A percentile compares a stretch with the other conserved stretches of the same genome.
These are phyloP conservation scores for Metarhizium brunneum DNA, from an alignment of 2,329 filamentous ascomycete genomes.

Conservation along the genomic window DNA sequence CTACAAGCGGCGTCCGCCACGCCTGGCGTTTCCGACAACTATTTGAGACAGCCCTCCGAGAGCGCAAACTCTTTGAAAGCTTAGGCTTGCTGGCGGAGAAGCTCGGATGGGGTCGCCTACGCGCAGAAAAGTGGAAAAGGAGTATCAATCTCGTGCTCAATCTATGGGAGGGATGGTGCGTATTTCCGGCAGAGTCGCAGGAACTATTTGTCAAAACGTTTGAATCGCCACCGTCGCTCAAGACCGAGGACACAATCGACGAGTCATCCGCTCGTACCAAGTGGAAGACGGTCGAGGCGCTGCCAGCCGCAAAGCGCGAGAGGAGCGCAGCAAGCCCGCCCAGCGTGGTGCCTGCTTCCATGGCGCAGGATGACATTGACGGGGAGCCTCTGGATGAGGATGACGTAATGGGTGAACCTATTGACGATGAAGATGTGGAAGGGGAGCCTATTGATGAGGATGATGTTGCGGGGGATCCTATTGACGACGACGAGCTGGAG, in stretches of 20 bases:
- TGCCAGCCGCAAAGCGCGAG: slow-evolving; percentile 4
- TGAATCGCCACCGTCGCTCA: slow-evolving; percentile 51
- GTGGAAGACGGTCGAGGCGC: slow-evolving; percentile 43
- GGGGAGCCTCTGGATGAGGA: slow-evolving; percentile 32
- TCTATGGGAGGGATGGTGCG: slow-evolving; percentile 63
- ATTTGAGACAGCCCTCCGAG: slow-evolving; percentile 63
- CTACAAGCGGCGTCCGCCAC: slow-evolving; percentile 68
- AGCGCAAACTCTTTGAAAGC: slow-evolving; percentile 61
- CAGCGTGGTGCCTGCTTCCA: background rate
- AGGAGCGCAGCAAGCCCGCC: slow-evolving; percentile 8
- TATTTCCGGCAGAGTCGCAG: slow-evolving; percentile 66
- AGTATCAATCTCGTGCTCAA: slow-evolving; percentile 60
- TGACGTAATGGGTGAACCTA: slow-evolving; percentile 33
- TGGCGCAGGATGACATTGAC: slow-evolving; percentile 28
- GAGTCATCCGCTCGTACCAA: slow-evolving; percentile 26
- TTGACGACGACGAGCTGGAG: slow-evolving; percentile 33
- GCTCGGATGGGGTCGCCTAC: slow-evolving; percentile 69
- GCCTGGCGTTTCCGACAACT: slow-evolving; percentile 80
- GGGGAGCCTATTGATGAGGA: slow-evolving; percentile 35
- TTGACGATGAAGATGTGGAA: slow-evolving; percentile 39
- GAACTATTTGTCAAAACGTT: slow-evolving; percentile 63
- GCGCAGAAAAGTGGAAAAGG: slow-evolving; percentile 76
- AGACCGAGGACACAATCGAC: slow-evolving; percentile 17
- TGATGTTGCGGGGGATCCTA: slow-evolving; percentile 29
- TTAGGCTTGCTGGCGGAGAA: slow-evolving; percentile 66